Evolutionary conservation across 2,329 filamentous ascomycete genomes (phyloP), one percentile per base, ranked within the genome.

Genomic region (Pestalotiopsis fici): DNA sequence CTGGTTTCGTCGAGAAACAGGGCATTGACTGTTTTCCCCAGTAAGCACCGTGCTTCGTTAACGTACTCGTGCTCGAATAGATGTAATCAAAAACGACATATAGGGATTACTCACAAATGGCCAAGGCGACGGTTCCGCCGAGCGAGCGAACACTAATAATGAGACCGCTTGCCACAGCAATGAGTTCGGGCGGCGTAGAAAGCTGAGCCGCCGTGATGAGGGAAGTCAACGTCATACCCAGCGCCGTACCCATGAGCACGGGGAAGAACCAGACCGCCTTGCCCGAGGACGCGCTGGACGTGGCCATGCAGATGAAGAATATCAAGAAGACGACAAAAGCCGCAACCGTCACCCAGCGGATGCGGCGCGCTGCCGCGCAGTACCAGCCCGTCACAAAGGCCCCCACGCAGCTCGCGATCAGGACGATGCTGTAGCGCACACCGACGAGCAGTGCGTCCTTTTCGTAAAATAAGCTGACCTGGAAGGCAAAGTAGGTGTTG

Each of bases 61-160:
- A 7, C 31, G 11, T 35, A 6, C 31, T 7, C n/a, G n/a, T n/a
- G n/a, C n/a, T n/a, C n/a, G n/a, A n/a, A n/a, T n/a, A n/a, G n/a
- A n/a, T 5, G 12, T 43, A 4, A 43, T 15, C 12, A 43, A 15
- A 13, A 13, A 43, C 37, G 37, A n/a, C 12, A 11, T 50, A 3
- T 2, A 9, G 5, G 15, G 5, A 18, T 35, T 5, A 59, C 66
- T 67, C 50, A 68, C 57, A 78, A 57, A 86, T 78, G 3, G 84
- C 85, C 18, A 87, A 74, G 31, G 85, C 85, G 12, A 87, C 73
- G 1, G 84, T 83, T 60, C 82, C 82, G 3, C 85, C 85, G 3
- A 87, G 77, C 15, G 78, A 80, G 5, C 80, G 73, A 2, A 79
- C 71, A 39, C 77, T 73, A 35, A 82, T 80, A 39, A 82, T 74